phyloP scores from a whole-genome alignment of 164 flowering plant genomes.

The Umbilicus rupestris region DNA sequence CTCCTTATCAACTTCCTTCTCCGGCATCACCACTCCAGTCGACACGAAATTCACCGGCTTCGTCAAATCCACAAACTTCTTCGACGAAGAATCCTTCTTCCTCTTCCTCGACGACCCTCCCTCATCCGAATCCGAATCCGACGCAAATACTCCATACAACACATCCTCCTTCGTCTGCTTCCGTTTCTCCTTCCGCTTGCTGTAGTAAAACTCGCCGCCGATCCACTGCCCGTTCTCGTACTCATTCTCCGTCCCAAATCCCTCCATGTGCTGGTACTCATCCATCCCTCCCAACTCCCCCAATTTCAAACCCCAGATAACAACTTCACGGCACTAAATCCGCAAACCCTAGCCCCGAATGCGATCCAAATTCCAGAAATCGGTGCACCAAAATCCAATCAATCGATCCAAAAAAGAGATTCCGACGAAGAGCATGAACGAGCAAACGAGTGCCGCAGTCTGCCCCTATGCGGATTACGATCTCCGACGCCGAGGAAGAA shows the following conservation, averaged over 20 bases:
- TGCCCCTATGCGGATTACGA: too few species aligned
- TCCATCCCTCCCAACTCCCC: conserved; percentile 32
- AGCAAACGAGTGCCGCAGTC: too few species aligned
- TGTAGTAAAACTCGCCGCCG: conserved; percentile 64
- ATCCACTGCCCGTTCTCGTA: conserved; percentile 81
- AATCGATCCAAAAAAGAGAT: too few species aligned
- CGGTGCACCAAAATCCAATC: too few species aligned
- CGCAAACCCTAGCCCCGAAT: too few species aligned
- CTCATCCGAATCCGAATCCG: conserved; percentile 34
- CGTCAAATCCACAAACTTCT: conserved; percentile 34
- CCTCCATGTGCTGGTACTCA: conserved; percentile 72
- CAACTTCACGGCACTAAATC: too few species aligned
- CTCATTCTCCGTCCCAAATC: conserved; percentile 69
- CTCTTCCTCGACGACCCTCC: conserved; percentile 38
- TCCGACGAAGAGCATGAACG: too few species aligned
- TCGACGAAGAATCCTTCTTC: conserved; percentile 30
- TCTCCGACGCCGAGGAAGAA: too few species aligned
- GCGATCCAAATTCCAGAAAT: too few species aligned
- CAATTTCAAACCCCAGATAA: too few species aligned
- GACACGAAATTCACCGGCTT: conserved; percentile 88
- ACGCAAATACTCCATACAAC: conserved; percentile 62
- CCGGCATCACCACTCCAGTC: conserved; percentile 65
- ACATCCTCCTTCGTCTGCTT: conserved; percentile 65
- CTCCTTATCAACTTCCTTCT: conserved; percentile 50
- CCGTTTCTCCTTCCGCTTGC: conserved; percentile 50